Conservation (phyloP, 352 stramenopile genomes). For the Pythium angustatum region DNA sequence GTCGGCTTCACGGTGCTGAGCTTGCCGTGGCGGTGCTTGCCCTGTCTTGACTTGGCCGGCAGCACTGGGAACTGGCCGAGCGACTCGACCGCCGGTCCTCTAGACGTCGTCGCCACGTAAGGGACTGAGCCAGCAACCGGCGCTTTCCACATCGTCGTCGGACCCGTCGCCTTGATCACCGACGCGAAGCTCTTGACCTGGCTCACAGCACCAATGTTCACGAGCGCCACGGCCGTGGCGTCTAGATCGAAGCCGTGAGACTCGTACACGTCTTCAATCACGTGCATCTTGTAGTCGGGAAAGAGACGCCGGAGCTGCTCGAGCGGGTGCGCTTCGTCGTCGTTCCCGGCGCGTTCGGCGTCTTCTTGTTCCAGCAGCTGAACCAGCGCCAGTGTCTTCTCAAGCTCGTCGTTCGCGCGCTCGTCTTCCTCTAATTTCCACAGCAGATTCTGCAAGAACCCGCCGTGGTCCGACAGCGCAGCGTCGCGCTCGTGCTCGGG, state of each 20-base stretch:
- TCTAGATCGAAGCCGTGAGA: conserved; percentile 58
- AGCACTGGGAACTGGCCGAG: conserved; percentile 59
- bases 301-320: conserved; percentile 56
- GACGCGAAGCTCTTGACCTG: conserved; percentile 66
- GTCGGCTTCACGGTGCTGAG: not conserved
- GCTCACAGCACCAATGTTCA: conserved; percentile 54
- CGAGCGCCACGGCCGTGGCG: conserved; percentile 48
- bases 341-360: not conserved
- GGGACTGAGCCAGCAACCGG: too few relatives aligned
- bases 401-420: conserved; percentile 5
- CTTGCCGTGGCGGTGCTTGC: conserved; percentile 4
- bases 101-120: too few relatives aligned
- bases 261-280: conserved; percentile 68
- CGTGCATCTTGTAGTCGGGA: conserved; percentile 52
- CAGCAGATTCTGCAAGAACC: conserved; percentile 68
- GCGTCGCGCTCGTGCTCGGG: conserved; percentile 43
- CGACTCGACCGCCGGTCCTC: conserved; percentile 45
- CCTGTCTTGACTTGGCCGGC: conserved; percentile 37
- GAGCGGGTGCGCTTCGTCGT: conserved; percentile 50
- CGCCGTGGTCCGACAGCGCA: conserved; percentile 47
- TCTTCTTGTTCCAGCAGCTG: conserved; percentile 20
- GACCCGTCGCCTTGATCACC: conserved; percentile 35
- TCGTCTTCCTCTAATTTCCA: conserved; percentile 58
- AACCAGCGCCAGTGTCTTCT: conserved; percentile 13
- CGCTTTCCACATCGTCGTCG: conserved; percentile 25